Evolutionary conservation across 176 grass and related monocot genomes (phyloP), one percentile per base, ranked within the genome.

Genomic region (Carex myosuroides): DNA sequence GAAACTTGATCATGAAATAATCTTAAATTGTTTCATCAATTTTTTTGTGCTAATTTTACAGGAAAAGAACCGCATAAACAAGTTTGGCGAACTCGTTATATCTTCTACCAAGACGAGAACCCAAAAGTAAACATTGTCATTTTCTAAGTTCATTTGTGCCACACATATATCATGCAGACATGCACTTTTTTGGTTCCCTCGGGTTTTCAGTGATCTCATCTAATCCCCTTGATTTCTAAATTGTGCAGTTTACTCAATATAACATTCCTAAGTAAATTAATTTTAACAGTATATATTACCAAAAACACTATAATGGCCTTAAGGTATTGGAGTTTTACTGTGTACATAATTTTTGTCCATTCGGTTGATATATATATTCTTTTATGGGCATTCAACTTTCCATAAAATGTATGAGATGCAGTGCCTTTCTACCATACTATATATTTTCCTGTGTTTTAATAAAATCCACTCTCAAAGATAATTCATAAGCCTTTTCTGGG

Each of bases 41-140:
- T 24, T 44, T 81, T 59, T 81, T 60, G 4, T 48, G n/a, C 14
- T 18, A 70, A 64, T 60, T 64, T 84, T 65, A 84, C 91, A 95
- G 96, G 96, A 95, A 89, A 95, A 99, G 83, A 99, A 95, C 68
- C 84, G 93, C 75, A 95, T 99, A 80, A 99, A 99, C 85, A 99
- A 93, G 81, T 75, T 89, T 66, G 96, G 91, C 3, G 96, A 99
- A 81, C 91, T 99, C 88, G 91, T 99, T 58, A 95, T 99, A 16
- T 94, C 88, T 85, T 95, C 96, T 87, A 99, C 93, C n/a, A 99
- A 93, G 91, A 95, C 91, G 22, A 93, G 96, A 88, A 95, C 93
- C 52, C 96, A 94, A 46, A 99, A 94, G 96, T 99, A 95, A 90
- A 48, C n/a, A 26, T 26, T 74, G 52, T 74, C 8, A 26, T 30